A percentile compares a stretch with the other conserved stretches of the same genome.
phyloP scores from a whole-genome alignment of 108 stramenopile genomes.

The Aurantiochytrium sp. region DNA sequence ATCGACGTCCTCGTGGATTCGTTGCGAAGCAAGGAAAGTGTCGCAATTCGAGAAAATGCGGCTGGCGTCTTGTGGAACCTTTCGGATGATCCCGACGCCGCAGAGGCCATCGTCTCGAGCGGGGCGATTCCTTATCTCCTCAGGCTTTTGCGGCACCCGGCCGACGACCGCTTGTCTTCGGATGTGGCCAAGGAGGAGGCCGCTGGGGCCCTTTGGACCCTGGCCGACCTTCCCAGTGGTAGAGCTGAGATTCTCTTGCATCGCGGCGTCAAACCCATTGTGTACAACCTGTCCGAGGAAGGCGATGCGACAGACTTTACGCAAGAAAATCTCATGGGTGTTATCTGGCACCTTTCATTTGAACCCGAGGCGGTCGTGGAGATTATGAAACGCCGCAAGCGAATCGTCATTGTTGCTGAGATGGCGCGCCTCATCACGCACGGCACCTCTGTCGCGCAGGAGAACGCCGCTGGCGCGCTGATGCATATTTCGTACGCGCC shows the following conservation, averaged over 20 bases:
- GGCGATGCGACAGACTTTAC: neutral
- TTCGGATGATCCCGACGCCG: neutral
- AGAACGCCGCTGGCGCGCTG: neutral
- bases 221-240: neutral
- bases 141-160: neutral
- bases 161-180: neutral
- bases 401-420: neutral
- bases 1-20: neutral
- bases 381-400: neutral
- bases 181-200: conserved; percentile 18
- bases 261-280: neutral
- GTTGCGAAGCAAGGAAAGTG: neutral
- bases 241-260: neutral
- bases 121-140: neutral
- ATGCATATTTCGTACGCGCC: neutral
- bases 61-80: conserved; percentile 11
- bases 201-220: neutral
- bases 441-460: neutral
- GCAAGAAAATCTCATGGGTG: neutral
- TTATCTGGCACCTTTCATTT: neutral
- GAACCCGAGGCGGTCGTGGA: neutral
- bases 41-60: neutral
- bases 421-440: neutral
- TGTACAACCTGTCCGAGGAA: neutral
- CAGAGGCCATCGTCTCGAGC: neutral